Base-by-base conservation (phyloP, 768 basidiomycete species). In the Galerina marginata region DNA sequence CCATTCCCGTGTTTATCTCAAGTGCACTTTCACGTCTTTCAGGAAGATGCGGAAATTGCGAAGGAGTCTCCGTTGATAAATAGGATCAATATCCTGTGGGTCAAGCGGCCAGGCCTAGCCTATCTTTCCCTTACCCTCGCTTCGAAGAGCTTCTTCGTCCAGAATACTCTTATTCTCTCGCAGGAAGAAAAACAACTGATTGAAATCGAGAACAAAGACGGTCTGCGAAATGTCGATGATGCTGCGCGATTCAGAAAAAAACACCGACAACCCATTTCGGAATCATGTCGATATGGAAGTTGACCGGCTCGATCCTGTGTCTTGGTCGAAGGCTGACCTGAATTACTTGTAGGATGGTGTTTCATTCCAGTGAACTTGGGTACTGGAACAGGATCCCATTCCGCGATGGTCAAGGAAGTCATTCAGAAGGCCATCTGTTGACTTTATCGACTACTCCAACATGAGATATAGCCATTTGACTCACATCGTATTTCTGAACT, bases 191-290 rank as follows among this genome's bases (percentile, higher is more conserved):
- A 72, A 25, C 75, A 72, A 20, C 69, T 73, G 33, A 65, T 83
- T 36, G 75, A 74, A 60, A 74, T 83, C 55, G 71, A 74, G 40
- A 72, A 71, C 23, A 61, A 71, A 63, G 59, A 64, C 36, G 69
- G 67, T 11, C 49, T 73, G 23, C 78, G 83, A 59, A 73, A 85
- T 36, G 72, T 87, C 25, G 80, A 84, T 57, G 83, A 83, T 48
- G 86, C 86, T 6, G 85, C 86, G 6, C 81, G 79, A 37, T 88
- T 87, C 71, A 80, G 78, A 81, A 43, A 79, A 72, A 49, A 87
- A 88, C 45, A 77, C 79, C 2, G 68, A 76, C 12, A 75, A 74
- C 16, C 83, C 84, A 0, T 71, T 86, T 51, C 75, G 71, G 59
- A 75, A 79, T 53, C 70, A 79, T n/a, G 75, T 88, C 26, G 76